Conservation (phyloP, 495 filamentous ascomycete species). For the Bacidia rubella region DNA sequence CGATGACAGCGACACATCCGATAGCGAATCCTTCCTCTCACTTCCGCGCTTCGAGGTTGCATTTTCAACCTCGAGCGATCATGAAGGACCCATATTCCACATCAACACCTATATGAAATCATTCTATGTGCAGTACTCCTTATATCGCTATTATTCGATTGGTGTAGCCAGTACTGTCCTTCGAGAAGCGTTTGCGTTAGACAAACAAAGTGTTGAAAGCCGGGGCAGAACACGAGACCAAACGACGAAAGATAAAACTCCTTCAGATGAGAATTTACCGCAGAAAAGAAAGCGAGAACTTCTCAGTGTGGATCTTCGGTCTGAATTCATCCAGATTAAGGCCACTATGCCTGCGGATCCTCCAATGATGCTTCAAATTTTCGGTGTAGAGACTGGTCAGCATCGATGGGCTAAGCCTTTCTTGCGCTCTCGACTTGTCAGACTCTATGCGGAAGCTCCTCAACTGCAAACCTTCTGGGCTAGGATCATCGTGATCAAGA, state of each 20-base stretch:
- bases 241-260: not conserved
- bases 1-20: constrained; percentile 71
- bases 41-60: constrained; percentile 80
- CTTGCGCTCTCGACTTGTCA: constrained; percentile 55
- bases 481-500: constrained; percentile 69
- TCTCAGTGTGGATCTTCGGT: constrained; percentile 68
- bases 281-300: constrained; percentile 37
- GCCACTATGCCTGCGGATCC: constrained; percentile 77
- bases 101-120: constrained; percentile 69
- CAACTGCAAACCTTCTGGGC: constrained; percentile 72
- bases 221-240: not conserved
- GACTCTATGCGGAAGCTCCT: constrained; percentile 77
- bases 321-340: constrained; percentile 72
- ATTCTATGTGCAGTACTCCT: constrained; percentile 73
- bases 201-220: constrained; percentile 10
- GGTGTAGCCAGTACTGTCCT: constrained; percentile 69
- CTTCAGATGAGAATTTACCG: not conserved
- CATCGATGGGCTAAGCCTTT: constrained; percentile 80
- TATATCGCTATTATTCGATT: constrained; percentile 88
- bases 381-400: constrained; percentile 62
- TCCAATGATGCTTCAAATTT: constrained; percentile 77
- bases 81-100: constrained; percentile 74
- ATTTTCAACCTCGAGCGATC: constrained; percentile 71
- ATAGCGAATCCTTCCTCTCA: constrained; percentile 71
- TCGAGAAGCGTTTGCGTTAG: constrained; percentile 50